Evolutionary conservation across 805 yeast species (phyloP).

Genomic region (Ogataea pilisensis): DNA sequence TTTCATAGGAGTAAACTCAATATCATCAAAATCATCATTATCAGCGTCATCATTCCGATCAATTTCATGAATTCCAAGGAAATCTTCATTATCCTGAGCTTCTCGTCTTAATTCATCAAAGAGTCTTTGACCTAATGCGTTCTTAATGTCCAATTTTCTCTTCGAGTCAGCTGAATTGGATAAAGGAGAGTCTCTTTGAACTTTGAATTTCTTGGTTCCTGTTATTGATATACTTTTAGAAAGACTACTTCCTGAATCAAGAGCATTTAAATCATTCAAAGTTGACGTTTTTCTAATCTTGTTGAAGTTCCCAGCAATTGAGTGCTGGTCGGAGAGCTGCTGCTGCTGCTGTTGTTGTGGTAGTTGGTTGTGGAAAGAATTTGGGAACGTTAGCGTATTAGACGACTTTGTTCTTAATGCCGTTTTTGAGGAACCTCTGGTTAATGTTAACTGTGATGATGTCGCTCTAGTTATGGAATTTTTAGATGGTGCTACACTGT

Average conservation of each 20-base stretch:
- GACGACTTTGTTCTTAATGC: slow-evolving; percentile 25
- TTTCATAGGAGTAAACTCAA: slow-evolving; percentile 45
- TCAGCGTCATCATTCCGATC: slow-evolving; percentile 9
- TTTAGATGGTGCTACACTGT: slow-evolving; percentile 6
- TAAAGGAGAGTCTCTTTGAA: slow-evolving; percentile 30
- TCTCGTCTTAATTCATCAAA: slow-evolving; percentile 9
- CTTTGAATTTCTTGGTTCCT: slow-evolving; percentile 27
- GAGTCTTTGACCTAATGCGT: slow-evolving; percentile 1
- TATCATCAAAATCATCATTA: slow-evolving; percentile 28
- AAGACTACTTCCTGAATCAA: slow-evolving; percentile 1
- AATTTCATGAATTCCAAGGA: too few species aligned
- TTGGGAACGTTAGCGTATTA: slow-evolving; percentile 16
- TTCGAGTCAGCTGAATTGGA: slow-evolving; percentile 13
- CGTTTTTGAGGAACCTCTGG: slow-evolving; percentile 14
- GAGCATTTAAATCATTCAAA: slow-evolving; percentile 5
- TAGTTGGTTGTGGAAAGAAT: slow-evolving; percentile 4
- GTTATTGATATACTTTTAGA: slow-evolving; percentile 7
- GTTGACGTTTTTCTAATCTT: slow-evolving; percentile 20
- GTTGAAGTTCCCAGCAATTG: slow-evolving; percentile 13
- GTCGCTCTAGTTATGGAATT: slow-evolving; percentile 12
- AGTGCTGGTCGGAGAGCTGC: neutral
- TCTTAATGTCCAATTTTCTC: slow-evolving; percentile 13
- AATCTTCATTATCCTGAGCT: slow-evolving; percentile 6
- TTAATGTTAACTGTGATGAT: slow-evolving; percentile 9
- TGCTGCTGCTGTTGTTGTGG: slow-evolving; percentile 4